These are phyloP conservation scores for Cladosporium sp. DNA, from an alignment of 2,329 filamentous ascomycete genomes.

Conservation along the genomic window DNA sequence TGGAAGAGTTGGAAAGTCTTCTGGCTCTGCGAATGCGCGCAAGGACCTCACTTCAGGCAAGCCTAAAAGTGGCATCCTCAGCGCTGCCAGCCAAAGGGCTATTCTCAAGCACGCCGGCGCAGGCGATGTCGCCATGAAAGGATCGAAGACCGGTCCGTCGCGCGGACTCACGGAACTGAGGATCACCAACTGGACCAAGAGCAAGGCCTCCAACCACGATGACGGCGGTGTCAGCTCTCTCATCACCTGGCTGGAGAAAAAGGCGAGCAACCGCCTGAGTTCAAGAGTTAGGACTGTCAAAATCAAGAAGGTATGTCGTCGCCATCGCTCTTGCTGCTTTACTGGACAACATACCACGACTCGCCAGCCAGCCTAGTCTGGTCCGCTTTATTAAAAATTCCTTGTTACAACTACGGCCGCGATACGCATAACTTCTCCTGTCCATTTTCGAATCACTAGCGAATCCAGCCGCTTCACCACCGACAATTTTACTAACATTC, in stretches of 20 bases:
- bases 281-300: constrained; percentile 29
- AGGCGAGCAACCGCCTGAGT: constrained; percentile 31
- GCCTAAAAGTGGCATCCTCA: constrained; percentile 15
- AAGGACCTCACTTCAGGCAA: constrained; percentile 17
- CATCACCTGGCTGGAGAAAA: constrained; percentile 39
- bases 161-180: constrained; percentile 32
- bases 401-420: constrained; percentile 19
- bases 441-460: too few relatives aligned
- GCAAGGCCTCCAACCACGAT: constrained; percentile 30
- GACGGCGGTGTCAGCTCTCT: constrained; percentile 35
- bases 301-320: constrained; percentile 35
- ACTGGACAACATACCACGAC: neutral
- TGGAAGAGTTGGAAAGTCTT: constrained; percentile 24
- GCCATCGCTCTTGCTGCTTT: constrained; percentile 11
- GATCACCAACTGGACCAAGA: constrained; percentile 39
- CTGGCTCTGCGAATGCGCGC: constrained; percentile 10
- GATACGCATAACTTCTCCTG: too few relatives aligned
- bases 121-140: constrained; percentile 27
- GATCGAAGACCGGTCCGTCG: constrained; percentile 13
- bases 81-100: constrained; percentile 25
- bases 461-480: neutral
- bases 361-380: constrained; percentile 20
- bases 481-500: constrained; percentile 21
- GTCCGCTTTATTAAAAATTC: constrained; percentile 16
- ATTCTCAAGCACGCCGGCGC: constrained; percentile 29